Evolutionary conservation across 2,329 filamentous ascomycete species (phyloP).

Genomic region (Elsinoe batatas): DNA sequence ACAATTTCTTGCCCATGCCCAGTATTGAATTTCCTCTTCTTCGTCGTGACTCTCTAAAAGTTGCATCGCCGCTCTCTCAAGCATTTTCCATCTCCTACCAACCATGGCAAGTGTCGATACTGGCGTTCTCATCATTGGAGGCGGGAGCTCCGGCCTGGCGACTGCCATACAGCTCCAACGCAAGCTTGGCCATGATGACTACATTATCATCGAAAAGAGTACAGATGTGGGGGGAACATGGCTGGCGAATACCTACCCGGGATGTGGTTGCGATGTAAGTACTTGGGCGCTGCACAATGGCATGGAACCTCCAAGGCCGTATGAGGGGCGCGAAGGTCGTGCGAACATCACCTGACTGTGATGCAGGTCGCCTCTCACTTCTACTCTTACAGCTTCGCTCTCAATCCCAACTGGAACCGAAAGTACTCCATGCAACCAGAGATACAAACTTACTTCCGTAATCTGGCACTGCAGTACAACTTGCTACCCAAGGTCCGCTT

Average conservation of each 20-base stretch:
- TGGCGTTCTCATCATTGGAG: conserved; percentile 42
- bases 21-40: too few relatives aligned
- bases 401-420: conserved; percentile 43
- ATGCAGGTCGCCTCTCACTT: conserved; percentile 24
- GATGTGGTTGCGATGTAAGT: conserved; percentile 30
- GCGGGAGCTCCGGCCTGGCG: conserved; percentile 39
- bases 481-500: conserved; percentile 21
- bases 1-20: too few relatives aligned
- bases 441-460: conserved; percentile 23
- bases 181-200: conserved; percentile 29
- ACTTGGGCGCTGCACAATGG: not conserved
- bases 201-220: conserved; percentile 37
- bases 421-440: conserved; percentile 26
- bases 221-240: conserved; percentile 31
- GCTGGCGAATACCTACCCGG: conserved; percentile 29
- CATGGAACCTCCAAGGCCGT: too few relatives aligned
- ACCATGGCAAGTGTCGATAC: conserved; percentile 29
- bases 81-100: too few relatives aligned
- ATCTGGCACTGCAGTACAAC: conserved; percentile 20
- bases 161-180: conserved; percentile 38
- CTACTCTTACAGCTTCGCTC: conserved; percentile 48
- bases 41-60: too few relatives aligned
- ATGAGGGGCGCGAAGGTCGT: too few relatives aligned
- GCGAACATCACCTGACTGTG: not conserved
- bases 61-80: too few relatives aligned